These are phyloP conservation scores for Sporothrix globosa DNA, from an alignment of 2,329 filamentous ascomycete species.

Conservation along the genomic window DNA sequence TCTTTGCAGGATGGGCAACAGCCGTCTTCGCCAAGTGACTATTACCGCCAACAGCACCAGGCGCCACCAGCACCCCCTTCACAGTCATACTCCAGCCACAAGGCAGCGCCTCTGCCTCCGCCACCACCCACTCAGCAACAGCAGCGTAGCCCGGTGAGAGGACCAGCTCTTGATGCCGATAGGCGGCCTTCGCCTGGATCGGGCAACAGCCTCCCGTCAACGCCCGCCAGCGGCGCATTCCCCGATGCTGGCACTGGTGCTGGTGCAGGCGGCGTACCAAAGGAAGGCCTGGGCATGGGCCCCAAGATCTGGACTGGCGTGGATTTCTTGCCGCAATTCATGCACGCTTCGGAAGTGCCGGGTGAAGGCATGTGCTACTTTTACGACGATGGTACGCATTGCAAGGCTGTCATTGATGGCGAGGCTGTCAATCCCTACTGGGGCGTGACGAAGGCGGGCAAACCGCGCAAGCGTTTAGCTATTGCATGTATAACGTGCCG, in stretches of 20 bases:
- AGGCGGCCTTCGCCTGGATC: conserved; percentile 10
- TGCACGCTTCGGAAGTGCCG: conserved; percentile 66
- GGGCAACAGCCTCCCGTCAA: not conserved
- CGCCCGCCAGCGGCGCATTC: conserved; percentile 34
- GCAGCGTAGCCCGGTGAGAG: conserved; percentile 14
- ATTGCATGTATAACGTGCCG: conserved; percentile 92
- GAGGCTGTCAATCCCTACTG: conserved; percentile 87
- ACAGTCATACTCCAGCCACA: conserved; percentile 16
- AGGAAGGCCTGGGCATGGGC: conserved; percentile 55
- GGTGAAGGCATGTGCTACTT: conserved; percentile 83
- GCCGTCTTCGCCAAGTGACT: not conserved
- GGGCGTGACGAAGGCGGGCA: conserved; percentile 92
- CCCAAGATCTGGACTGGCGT: conserved; percentile 72
- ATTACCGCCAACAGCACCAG: conserved; percentile 23
- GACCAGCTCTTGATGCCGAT: conserved; percentile 6
- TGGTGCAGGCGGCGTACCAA: conserved; percentile 47
- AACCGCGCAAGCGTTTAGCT: conserved; percentile 85
- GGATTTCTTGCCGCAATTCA: conserved; percentile 68
- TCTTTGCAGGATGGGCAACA: conserved; percentile 22
- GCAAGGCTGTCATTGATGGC: conserved; percentile 81
- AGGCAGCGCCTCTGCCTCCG: not conserved
- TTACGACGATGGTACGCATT: conserved; percentile 82
- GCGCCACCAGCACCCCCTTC: not conserved
- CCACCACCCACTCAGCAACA: not conserved
- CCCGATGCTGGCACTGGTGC: conserved; percentile 47